These are phyloP conservation scores for Ophiostoma ips DNA, from an alignment of 2,329 filamentous ascomycete genomes.

Conservation along the genomic window DNA sequence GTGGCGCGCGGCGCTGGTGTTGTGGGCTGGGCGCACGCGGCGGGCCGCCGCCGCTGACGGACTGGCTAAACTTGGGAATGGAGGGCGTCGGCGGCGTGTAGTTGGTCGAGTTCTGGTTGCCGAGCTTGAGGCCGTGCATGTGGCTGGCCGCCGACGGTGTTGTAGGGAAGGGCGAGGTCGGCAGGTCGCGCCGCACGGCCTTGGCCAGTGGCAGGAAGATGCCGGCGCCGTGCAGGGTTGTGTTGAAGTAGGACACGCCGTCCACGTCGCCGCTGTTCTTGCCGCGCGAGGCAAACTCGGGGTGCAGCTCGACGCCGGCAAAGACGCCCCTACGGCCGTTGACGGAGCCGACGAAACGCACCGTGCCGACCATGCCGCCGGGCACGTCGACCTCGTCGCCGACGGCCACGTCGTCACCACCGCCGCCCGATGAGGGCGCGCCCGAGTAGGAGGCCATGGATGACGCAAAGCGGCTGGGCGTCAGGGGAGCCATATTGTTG, in stretches of 20 bases:
- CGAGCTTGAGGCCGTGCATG: slow-evolving; percentile 34
- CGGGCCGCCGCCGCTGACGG: slow-evolving; percentile 47
- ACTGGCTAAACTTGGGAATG: slow-evolving; percentile 74
- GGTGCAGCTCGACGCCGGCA: slow-evolving; percentile 77
- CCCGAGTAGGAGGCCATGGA: slow-evolving; percentile 15
- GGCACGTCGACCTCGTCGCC: slow-evolving; percentile 85
- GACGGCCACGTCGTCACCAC: slow-evolving; percentile 43
- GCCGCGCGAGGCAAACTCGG: slow-evolving; percentile 66
- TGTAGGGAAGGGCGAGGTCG: slow-evolving; percentile 38
- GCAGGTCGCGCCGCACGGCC: slow-evolving; percentile 53
- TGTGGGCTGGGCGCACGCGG: slow-evolving; percentile 57
- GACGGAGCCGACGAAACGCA: slow-evolving; percentile 80
- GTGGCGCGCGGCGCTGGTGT: slow-evolving; percentile 46
- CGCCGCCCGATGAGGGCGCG: slow-evolving; percentile 17
- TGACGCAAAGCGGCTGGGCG: slow-evolving; percentile 28
- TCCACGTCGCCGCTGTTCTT: slow-evolving; percentile 97
- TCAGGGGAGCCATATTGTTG: slow-evolving; percentile 37
- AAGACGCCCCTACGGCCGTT: slow-evolving; percentile 83
- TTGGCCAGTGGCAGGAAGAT: slow-evolving; percentile 88
- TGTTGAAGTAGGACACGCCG: slow-evolving; percentile 69
- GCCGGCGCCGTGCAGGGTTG: slow-evolving; percentile 63
- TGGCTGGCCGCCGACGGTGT: slow-evolving; percentile 58
- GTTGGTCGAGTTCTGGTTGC: slow-evolving; percentile 43
- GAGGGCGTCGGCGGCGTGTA: slow-evolving; percentile 51
- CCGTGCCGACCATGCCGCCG: slow-evolving; percentile 77